Conservation (phyloP, 495 filamentous ascomycete genomes). For the Margaritispora aquatica region DNA sequence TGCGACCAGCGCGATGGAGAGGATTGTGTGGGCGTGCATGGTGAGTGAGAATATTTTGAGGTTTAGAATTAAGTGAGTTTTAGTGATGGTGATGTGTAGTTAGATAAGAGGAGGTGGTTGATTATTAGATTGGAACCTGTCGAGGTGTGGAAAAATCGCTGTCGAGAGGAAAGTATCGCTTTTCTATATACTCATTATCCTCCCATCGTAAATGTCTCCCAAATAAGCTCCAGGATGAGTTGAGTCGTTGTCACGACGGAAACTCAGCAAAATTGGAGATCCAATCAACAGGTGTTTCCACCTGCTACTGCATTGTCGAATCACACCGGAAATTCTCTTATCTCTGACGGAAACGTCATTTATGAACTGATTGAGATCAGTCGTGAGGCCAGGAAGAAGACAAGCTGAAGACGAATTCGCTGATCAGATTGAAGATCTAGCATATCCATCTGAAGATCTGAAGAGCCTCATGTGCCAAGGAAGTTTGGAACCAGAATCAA, state of each 20-base stretch:
- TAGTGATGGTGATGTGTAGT: neutral
- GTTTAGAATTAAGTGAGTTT: neutral
- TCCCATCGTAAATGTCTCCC: no score
- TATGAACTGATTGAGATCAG: no score
- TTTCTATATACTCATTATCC: neutral
- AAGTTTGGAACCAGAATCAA: neutral
- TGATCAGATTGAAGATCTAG: neutral
- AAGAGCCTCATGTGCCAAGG: neutral
- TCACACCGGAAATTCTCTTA: neutral
- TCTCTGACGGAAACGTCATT: no score
- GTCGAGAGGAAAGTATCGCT: neutral
- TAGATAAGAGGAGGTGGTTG: neutral
- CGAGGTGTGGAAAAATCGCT: neutral
- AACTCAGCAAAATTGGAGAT: no score
- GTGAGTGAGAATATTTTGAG: neutral
- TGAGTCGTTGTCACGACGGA: no score
- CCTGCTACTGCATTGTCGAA: no score
- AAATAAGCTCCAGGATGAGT: no score
- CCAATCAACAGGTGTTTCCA: neutral
- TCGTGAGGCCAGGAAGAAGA: no score
- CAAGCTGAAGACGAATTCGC: neutral
- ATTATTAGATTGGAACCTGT: neutral
- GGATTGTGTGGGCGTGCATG: conserved; percentile 5
- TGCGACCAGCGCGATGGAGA: conserved; percentile 15
- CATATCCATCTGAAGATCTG: neutral